Conservation (phyloP, 2,329 filamentous ascomycete species). For the Albifimbria verrucaria region DNA sequence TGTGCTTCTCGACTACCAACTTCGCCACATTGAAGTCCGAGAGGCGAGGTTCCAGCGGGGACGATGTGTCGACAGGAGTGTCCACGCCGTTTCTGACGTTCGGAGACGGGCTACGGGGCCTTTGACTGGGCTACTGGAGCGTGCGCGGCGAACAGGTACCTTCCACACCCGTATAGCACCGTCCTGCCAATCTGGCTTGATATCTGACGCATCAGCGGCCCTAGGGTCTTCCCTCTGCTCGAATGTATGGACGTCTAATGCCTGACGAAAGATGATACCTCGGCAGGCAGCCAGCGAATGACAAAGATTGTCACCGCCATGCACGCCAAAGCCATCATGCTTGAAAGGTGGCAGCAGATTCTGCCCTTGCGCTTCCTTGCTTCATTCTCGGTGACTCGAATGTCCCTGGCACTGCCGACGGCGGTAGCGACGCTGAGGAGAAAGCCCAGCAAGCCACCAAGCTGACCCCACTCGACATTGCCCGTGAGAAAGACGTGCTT, state of each 20-base stretch:
- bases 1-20: conserved; percentile 28
- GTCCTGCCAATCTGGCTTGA: conserved; percentile 69
- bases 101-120: conserved; percentile 15
- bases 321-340: conserved; percentile 55
- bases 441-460: conserved; percentile 80
- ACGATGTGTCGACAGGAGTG: conserved; percentile 3
- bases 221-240: conserved; percentile 58
- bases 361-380: conserved; percentile 36
- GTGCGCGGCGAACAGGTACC: conserved; percentile 47
- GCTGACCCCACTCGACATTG: conserved; percentile 67
- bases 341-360: conserved; percentile 17
- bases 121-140: conserved; percentile 32
- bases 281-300: conserved; percentile 80
- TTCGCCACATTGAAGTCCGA: conserved; percentile 28
- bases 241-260: conserved; percentile 66
- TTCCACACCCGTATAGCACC: conserved; percentile 81
- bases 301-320: conserved; percentile 76
- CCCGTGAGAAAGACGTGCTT: conserved; percentile 83
- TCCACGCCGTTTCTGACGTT: conserved; percentile 13
- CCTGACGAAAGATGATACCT: conserved; percentile 81
- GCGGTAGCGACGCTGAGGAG: conserved; percentile 79
- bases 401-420: conserved; percentile 42
- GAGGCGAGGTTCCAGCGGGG: conserved; percentile 9
- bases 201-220: conserved; percentile 15
- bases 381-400: conserved; percentile 32